These are phyloP conservation scores for Dichotomopilus funicola DNA, from an alignment of 2,329 filamentous ascomycete species.

Conservation along the genomic window DNA sequence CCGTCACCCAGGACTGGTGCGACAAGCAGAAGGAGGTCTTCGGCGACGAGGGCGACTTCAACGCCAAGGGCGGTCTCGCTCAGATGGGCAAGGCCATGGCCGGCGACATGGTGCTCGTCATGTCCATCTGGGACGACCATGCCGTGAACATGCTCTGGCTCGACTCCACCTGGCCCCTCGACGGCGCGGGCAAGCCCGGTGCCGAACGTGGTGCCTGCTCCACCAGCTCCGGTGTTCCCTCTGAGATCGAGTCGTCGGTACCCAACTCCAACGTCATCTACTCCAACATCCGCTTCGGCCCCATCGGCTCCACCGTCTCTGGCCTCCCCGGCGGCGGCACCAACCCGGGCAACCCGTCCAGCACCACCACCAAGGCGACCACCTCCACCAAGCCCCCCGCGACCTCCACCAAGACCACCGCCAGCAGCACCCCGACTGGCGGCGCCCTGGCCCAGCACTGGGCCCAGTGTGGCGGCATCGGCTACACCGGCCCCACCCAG, in stretches of 20 bases:
- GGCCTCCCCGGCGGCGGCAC: constrained; percentile 15
- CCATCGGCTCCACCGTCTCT: constrained; percentile 47
- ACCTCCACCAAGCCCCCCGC: constrained; percentile 10
- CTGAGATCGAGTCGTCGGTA: constrained; percentile 39
- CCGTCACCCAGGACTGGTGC: constrained; percentile 54
- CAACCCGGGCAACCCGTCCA: constrained; percentile 27
- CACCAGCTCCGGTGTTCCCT: constrained; percentile 45
- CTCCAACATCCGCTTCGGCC: constrained; percentile 54
- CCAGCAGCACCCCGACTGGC: not conserved
- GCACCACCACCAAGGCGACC: constrained; percentile 1
- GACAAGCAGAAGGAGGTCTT: constrained; percentile 51
- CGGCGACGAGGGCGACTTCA: constrained; percentile 48
- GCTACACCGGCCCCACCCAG: constrained; percentile 22
- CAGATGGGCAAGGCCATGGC: constrained; percentile 45
- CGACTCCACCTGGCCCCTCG: constrained; percentile 57
- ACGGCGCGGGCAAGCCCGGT: constrained; percentile 37
- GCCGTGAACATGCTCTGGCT: constrained; percentile 68
- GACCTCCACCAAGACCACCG: constrained; percentile 6
- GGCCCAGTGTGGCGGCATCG: not conserved
- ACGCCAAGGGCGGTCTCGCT: constrained; percentile 49
- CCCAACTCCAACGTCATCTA: constrained; percentile 47
- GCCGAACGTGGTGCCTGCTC: constrained; percentile 49
- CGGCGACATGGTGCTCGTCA: constrained; percentile 41
- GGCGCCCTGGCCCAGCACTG: not conserved
- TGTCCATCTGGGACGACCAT: constrained; percentile 59